Base-by-base conservation (phyloP, 2,329 filamentous ascomycete genomes). In the Mariannaea elegans region DNA sequence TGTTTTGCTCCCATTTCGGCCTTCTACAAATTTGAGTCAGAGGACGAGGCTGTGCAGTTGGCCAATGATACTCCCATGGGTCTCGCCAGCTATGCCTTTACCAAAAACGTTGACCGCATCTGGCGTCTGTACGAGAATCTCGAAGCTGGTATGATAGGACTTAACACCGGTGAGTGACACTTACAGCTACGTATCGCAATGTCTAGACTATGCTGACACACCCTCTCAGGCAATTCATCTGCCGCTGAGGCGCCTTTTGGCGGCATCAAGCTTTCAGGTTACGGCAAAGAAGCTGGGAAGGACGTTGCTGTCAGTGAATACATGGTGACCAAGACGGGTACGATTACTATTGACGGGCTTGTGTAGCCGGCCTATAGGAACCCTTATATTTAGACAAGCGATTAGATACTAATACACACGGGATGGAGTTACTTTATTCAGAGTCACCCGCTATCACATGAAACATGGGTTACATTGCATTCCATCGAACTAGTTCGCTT, bases 41-140 rank as follows among this genome's bases (percentile, higher is more conserved):
- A 69, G 1, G 56, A 59, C 0, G 64, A 69, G 4, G 66, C 54
- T 7, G 54, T 69, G 1, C 13, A 42, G 0, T 19, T 7, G 0
- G 66, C 66, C 0, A 69, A 69, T 10, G 52, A 65, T 10, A 68
- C 62, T 0, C 21, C 39, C 12, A 61, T 68, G 54, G 62, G 66
- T 0, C 46, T 68, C 2, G 59, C 65, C 0, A 57, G 56, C 7
- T 68, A 68, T 16, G 46, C 57, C 0, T 68, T 66, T 4, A 67
- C 64, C 0, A 68, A 60, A 27, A 49, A 68, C 7, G 24, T 47
- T 0, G 47, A 65, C 13, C 53, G 64, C 0, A 41, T 57, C 1
- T 67, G 60, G 59, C 21, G 64, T 0, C 34, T 68, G 7, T 29
- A 64, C 8, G 64, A 68, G 21, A 65, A 58, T 6, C 51, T 68